phyloP scores from a whole-genome alignment of 2,329 filamentous ascomycete species.

The Ophiocordyceps camponoti-floridani region DNA sequence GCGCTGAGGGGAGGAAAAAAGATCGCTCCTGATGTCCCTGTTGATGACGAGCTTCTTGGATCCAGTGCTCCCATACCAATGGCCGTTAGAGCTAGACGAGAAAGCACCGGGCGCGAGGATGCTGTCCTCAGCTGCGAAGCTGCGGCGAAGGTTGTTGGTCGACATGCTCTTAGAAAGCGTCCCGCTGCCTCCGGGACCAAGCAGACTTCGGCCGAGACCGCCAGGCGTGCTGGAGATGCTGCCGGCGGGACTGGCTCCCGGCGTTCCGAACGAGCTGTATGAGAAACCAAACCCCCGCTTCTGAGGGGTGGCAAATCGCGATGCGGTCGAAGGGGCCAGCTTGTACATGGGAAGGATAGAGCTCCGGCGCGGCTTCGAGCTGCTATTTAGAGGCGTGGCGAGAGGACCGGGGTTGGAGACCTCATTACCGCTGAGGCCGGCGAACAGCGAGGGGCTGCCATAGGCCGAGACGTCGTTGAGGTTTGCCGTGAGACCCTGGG shows the following conservation, averaged over 20 bases:
- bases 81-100: constrained; percentile 45
- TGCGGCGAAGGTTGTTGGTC: constrained; percentile 67
- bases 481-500: constrained; percentile 56
- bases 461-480: constrained; percentile 77
- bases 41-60: constrained; percentile 91
- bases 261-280: constrained; percentile 81
- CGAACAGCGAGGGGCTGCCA: constrained; percentile 74
- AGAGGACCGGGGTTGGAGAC: constrained; percentile 66
- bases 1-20: constrained; percentile 43
- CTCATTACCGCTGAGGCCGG: constrained; percentile 46
- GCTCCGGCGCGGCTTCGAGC: constrained; percentile 56
- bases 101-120: constrained; percentile 76
- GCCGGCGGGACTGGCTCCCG: constrained; percentile 49
- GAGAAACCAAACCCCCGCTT: constrained; percentile 82
- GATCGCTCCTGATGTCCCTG: constrained; percentile 59
- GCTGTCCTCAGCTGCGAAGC: constrained; percentile 68
- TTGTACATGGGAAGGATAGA: constrained; percentile 76
- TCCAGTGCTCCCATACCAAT: constrained; percentile 47
- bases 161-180: constrained; percentile 77
- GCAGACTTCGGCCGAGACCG: constrained; percentile 45
- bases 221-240: constrained; percentile 49
- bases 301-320: constrained; percentile 66
- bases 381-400: constrained; percentile 70
- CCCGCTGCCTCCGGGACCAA: constrained; percentile 47
- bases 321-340: constrained; percentile 63